Evolutionary conservation across 352 stramenopile species (phyloP).

Genomic region (Phytophthora kernoviae): DNA sequence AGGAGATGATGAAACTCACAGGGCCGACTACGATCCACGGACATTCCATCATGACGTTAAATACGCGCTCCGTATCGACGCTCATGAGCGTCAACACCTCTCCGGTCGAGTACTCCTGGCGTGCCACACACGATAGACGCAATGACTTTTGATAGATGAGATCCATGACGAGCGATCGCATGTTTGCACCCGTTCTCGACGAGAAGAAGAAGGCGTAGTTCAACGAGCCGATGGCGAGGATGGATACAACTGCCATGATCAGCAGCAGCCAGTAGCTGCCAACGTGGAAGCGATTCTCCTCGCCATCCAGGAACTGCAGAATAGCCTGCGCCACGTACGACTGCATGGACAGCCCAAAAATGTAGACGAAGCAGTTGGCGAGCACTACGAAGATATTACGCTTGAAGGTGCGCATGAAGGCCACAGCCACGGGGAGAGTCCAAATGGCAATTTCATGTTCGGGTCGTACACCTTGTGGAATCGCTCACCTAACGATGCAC

Average conservation of each 20-base stretch:
- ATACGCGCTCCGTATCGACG: slow-evolving; percentile 25
- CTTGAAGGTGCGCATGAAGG: slow-evolving; percentile 17
- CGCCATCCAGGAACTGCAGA: slow-evolving; percentile 16
- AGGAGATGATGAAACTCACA: slow-evolving; percentile 18
- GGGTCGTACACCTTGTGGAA: slow-evolving; percentile 26
- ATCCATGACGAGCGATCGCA: slow-evolving; percentile 34
- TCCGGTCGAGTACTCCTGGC: slow-evolving; percentile 28
- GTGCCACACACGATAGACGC: slow-evolving; percentile 55
- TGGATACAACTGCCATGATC: slow-evolving; percentile 19
- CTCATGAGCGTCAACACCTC: slow-evolving; percentile 28
- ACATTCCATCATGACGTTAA: slow-evolving; percentile 20
- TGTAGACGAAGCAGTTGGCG: slow-evolving; percentile 26
- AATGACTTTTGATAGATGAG: slow-evolving; percentile 49
- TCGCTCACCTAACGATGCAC: slow-evolving; percentile 1
- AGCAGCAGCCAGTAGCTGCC: slow-evolving; percentile 19
- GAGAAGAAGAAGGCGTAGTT: slow-evolving; percentile 33
- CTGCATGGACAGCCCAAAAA: slow-evolving; percentile 22
- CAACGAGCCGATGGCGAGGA: slow-evolving; percentile 17
- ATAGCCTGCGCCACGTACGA: slow-evolving; percentile 23
- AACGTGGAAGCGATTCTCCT: slow-evolving; percentile 22
- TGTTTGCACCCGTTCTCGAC: slow-evolving; percentile 27
- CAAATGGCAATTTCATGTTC: not conserved
- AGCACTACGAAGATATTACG: slow-evolving; percentile 13
- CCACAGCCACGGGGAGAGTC: slow-evolving; percentile 17
- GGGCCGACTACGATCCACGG: slow-evolving; percentile 22